Evolutionary conservation across 768 basidiomycete species (phyloP).

Genomic region (Lactarius sp.): DNA sequence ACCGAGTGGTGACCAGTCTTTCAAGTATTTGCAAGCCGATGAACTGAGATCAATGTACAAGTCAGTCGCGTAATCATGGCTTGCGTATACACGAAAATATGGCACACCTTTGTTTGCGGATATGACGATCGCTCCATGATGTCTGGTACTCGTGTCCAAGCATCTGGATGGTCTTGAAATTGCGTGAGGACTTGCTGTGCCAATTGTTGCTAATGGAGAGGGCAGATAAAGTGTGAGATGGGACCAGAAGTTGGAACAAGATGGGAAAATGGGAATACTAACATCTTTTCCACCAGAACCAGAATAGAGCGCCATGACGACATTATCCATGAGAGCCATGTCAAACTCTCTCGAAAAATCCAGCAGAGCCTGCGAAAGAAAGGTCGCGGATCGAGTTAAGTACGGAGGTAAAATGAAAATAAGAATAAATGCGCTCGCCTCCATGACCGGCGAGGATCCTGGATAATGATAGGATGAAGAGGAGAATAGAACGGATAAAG

Average conservation of each 20-base stretch:
- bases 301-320: slow-evolving; percentile 88
- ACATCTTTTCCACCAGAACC: slow-evolving; percentile 76
- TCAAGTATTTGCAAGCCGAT: slow-evolving; percentile 97
- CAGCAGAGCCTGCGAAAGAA: slow-evolving; percentile 71
- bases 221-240: slow-evolving; percentile 14
- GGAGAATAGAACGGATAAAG: neutral
- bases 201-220: slow-evolving; percentile 70
- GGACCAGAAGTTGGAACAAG: neutral
- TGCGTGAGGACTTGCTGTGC: slow-evolving; percentile 94
- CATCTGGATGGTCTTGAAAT: slow-evolving; percentile 92
- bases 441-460: slow-evolving; percentile 14
- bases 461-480: slow-evolving; percentile 1
- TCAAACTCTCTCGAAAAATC: slow-evolving; percentile 95
- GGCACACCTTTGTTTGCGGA: slow-evolving; percentile 74
- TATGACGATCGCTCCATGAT: slow-evolving; percentile 82
- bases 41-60: slow-evolving; percentile 30
- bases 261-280: slow-evolving; percentile 28
- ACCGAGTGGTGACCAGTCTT: slow-evolving; percentile 88
- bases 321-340: slow-evolving; percentile 86
- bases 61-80: slow-evolving; percentile 5
- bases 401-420: neutral
- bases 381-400: neutral
- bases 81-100: neutral
- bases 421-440: neutral
- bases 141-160: slow-evolving; percentile 95